Conservation (phyloP, 768 basidiomycete species). For the Phylloporus sp. region DNA sequence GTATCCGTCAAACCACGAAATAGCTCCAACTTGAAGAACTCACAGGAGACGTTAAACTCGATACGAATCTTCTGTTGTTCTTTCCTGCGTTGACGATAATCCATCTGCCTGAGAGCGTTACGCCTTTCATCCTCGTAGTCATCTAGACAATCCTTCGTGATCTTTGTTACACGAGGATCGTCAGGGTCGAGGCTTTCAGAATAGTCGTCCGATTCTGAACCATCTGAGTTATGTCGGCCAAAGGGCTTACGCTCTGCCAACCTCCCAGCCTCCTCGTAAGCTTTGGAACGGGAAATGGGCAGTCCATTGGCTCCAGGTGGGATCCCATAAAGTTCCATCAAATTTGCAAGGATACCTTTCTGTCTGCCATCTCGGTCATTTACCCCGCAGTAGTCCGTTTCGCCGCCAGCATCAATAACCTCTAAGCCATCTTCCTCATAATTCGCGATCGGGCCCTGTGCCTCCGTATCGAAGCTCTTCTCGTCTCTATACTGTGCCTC, state of each 20-base stretch:
- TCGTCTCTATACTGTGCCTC: constrained; percentile 13
- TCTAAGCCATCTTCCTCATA: constrained; percentile 18
- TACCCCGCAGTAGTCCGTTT: constrained; percentile 12
- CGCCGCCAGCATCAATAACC: constrained; percentile 10
- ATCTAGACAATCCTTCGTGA: constrained; percentile 45
- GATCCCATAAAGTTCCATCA: constrained; percentile 31
- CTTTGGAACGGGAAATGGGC: constrained; percentile 23
- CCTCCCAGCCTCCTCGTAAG: constrained; percentile 14
- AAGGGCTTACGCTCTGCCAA: constrained; percentile 6
- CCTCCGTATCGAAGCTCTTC: constrained; percentile 22
- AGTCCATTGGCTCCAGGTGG: constrained; percentile 20
- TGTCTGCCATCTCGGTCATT: constrained; percentile 23
- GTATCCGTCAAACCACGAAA: constrained; percentile 1
- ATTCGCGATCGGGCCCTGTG: constrained; percentile 10
- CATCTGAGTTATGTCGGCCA: constrained; percentile 41
- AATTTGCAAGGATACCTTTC: constrained; percentile 27
- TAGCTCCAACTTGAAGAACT: constrained; percentile 19
- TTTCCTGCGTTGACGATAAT: constrained; percentile 64
- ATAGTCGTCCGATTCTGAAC: constrained; percentile 37
- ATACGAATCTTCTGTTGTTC: constrained; percentile 61
- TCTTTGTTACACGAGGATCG: constrained; percentile 66
- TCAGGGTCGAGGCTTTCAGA: constrained; percentile 65
- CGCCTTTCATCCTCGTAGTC: constrained; percentile 62
- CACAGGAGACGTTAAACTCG: constrained; percentile 73
- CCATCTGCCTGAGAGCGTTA: constrained; percentile 58